Evolutionary conservation across 1,139 yeast genomes (phyloP).

Genomic region (Debaryomycetaceae sp.): DNA sequence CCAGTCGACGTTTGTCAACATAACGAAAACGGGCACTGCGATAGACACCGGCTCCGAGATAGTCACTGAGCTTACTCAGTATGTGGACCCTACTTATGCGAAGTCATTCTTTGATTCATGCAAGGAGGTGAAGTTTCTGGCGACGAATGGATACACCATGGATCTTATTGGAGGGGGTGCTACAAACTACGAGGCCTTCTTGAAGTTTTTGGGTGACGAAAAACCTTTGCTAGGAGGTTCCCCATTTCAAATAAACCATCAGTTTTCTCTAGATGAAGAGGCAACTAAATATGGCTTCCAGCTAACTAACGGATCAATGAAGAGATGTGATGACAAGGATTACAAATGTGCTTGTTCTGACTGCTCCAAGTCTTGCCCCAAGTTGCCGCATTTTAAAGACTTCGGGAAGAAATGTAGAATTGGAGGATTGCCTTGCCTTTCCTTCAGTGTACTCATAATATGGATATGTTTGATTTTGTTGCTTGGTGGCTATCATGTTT

Average conservation of each 20-base stretch:
- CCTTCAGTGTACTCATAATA: slow-evolving; percentile 54
- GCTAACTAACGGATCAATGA: slow-evolving; percentile 31
- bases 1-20: slow-evolving; percentile 71
- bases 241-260: slow-evolving; percentile 87
- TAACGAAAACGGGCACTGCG: slow-evolving; percentile 55
- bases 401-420: slow-evolving; percentile 46
- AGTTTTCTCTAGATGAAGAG: slow-evolving; percentile 37
- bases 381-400: slow-evolving; percentile 43
- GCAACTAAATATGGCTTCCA: slow-evolving; percentile 17
- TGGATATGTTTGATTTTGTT: slow-evolving; percentile 40
- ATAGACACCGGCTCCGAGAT: slow-evolving; percentile 50
- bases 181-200: slow-evolving; percentile 60
- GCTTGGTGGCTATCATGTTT: slow-evolving; percentile 39
- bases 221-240: slow-evolving; percentile 93
- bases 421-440: slow-evolving; percentile 69
- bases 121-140: slow-evolving; percentile 84
- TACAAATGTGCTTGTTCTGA: slow-evolving; percentile 90
- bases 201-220: slow-evolving; percentile 90
- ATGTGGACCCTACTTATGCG: slow-evolving; percentile 60
- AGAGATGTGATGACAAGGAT: slow-evolving; percentile 60
- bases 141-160: slow-evolving; percentile 96
- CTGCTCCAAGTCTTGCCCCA: slow-evolving; percentile 79
- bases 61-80: slow-evolving; percentile 70
- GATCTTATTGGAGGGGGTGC: slow-evolving; percentile 98
- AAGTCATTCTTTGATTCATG: slow-evolving; percentile 74